These are phyloP conservation scores for Pterocarpus santalinus DNA, from an alignment of 306 rosid genomes.

Conservation along the genomic window DNA sequence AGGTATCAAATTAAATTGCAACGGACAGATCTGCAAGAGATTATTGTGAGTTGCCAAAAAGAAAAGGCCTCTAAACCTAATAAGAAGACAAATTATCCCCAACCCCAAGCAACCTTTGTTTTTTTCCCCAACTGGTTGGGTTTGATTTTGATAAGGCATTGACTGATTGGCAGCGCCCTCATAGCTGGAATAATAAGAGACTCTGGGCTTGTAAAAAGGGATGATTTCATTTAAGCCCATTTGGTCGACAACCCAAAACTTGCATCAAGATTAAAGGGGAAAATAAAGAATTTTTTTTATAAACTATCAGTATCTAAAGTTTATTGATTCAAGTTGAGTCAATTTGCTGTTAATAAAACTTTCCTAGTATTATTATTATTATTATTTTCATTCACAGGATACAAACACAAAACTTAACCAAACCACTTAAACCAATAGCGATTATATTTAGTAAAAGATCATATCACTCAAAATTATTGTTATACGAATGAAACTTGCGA, in stretches of 20 bases:
- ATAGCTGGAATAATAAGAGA: not conserved
- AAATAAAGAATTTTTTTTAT: no score
- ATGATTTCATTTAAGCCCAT: conserved; percentile 24
- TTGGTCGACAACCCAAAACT: not conserved
- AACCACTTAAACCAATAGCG: no score
- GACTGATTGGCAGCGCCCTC: not conserved
- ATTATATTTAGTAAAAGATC: no score
- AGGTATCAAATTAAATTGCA: conserved; percentile 30
- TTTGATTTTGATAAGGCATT: not conserved
- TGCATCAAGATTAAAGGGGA: not conserved
- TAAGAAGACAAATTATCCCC: not conserved
- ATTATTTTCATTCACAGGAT: no score
- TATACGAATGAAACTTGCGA: not conserved
- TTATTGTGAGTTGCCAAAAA: not conserved
- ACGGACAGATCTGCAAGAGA: not conserved
- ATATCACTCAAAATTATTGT: not conserved
- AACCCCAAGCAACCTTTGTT: not conserved
- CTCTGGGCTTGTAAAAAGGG: not conserved
- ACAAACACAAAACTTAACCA: no score
- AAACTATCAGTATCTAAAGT: no score
- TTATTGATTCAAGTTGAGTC: no score
- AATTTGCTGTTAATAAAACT: no score
- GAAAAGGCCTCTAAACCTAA: not conserved
- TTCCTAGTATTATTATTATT: no score
- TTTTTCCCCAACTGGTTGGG: not conserved